Conservation (phyloP, 805 yeast genomes). For the Myxozyma mucilagina region DNA sequence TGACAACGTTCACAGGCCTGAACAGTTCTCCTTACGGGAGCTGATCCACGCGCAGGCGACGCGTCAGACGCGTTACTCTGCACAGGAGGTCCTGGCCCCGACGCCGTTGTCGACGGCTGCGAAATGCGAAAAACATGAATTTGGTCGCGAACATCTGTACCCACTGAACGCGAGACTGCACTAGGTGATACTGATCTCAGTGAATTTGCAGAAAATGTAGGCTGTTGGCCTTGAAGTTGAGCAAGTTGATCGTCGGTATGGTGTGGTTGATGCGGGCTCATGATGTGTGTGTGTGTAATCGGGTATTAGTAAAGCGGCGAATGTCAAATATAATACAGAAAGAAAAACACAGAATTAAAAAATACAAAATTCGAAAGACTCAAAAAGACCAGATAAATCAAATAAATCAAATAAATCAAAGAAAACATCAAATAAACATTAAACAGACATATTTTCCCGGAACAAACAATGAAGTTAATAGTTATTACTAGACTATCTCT, state of each 20-base stretch:
- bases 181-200: constrained; percentile 16
- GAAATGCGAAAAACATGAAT: constrained; percentile 16
- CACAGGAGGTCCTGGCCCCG: not conserved
- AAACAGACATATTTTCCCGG: no score
- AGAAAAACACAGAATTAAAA: no score
- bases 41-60: not conserved
- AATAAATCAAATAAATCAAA: no score
- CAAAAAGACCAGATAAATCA: no score
- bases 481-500: no score
- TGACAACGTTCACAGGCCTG: constrained; percentile 31
- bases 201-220: constrained; percentile 5
- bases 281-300: no score
- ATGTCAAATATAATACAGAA: not conserved
- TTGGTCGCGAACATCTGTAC: constrained; percentile 21
- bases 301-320: no score
- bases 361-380: no score
- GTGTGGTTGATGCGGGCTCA: no score
- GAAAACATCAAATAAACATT: no score
- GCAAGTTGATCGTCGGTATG: not conserved
- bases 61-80: not conserved
- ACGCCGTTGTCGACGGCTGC: not conserved
- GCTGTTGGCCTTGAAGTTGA: not conserved
- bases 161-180: constrained; percentile 14
- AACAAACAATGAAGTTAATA: no score
- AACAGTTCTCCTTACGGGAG: constrained; percentile 16